Evolutionary conservation across 1,284 basidiomycete species (phyloP).

Genomic region (Blastosporella zonata): DNA sequence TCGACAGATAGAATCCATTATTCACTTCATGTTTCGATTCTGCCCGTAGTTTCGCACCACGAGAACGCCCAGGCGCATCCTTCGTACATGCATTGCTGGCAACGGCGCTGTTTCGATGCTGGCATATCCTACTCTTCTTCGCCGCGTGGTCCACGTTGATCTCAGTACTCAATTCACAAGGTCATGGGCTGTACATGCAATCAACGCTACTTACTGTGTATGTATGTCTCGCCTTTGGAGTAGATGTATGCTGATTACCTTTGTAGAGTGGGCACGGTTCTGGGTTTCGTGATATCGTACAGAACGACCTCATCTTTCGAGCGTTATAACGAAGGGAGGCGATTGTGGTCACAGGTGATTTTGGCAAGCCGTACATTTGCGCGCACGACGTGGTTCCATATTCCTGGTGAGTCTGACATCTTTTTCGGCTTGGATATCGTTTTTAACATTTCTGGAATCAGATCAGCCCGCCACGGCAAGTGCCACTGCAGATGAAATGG

Average conservation of each 20-base stretch:
- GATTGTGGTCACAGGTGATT: conserved; percentile 69
- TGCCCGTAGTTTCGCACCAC: conserved; percentile 36
- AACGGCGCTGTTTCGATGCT: conserved; percentile 63
- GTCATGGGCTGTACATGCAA: conserved; percentile 42
- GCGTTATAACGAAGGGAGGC: conserved; percentile 69
- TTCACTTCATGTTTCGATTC: background rate
- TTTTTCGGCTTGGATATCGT: background rate
- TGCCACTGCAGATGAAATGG: conserved; percentile 35
- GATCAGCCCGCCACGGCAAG: conserved; percentile 27
- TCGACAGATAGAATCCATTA: background rate
- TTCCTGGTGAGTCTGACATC: conserved; percentile 41
- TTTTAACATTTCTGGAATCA: conserved; percentile 6
- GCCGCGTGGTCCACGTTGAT: conserved; percentile 56
- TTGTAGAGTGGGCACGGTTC: conserved; percentile 56
- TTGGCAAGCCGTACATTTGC: conserved; percentile 56
- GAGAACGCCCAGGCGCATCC: conserved; percentile 36
- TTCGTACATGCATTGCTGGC: conserved; percentile 53
- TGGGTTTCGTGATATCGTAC: conserved; percentile 66
- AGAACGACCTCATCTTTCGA: conserved; percentile 76
- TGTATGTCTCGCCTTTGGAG: conserved; percentile 23
- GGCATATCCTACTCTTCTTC: conserved; percentile 65
- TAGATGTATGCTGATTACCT: background rate
- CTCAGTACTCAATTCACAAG: conserved; percentile 46
- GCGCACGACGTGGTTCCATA: conserved; percentile 62
- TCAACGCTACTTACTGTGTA: conserved; percentile 62